These are phyloP conservation scores for Knufia fluminis DNA, from an alignment of 2,329 filamentous ascomycete species.

Conservation along the genomic window DNA sequence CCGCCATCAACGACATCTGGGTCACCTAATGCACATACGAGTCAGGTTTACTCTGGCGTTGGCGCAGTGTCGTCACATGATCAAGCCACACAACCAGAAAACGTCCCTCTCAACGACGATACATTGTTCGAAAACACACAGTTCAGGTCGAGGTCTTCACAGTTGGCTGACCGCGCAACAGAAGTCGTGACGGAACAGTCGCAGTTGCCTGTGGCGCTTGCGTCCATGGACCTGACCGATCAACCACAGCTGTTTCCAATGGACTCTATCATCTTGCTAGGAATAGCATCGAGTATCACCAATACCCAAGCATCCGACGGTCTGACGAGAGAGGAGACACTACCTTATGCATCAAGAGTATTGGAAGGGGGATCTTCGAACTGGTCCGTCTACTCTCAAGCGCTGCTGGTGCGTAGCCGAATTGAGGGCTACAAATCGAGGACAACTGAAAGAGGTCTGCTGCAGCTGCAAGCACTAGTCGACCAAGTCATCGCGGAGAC, in stretches of 20 bases:
- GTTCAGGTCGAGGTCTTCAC: conserved; percentile 45
- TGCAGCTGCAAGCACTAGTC: conserved; percentile 90
- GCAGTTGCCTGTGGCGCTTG: conserved; percentile 52
- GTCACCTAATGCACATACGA: neutral
- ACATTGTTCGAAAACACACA: conserved; percentile 81
- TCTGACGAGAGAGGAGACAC: conserved; percentile 82
- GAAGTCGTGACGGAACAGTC: conserved; percentile 35
- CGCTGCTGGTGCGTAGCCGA: conserved; percentile 75
- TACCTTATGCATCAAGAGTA: conserved; percentile 83
- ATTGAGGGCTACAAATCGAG: conserved; percentile 82
- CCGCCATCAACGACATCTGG: conserved; percentile 16
- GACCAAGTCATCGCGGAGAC: conserved; percentile 93
- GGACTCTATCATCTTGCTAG: conserved; percentile 80
- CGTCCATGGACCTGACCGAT: conserved; percentile 60
- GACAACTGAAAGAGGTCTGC: conserved; percentile 77
- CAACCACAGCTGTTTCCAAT: conserved; percentile 75
- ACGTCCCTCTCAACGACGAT: conserved; percentile 78
- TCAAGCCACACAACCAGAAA: conserved; percentile 46
- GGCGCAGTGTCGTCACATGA: conserved; percentile 12
- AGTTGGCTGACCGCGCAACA: conserved; percentile 12
- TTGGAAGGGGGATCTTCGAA: conserved; percentile 83
- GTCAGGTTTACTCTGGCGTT: neutral
- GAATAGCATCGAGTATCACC: conserved; percentile 72
- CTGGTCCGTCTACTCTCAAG: conserved; percentile 97
- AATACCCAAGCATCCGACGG: conserved; percentile 79